phyloP scores from a whole-genome alignment of 2,329 filamentous ascomycete genomes.

The Diaporthe citrichinensis region DNA sequence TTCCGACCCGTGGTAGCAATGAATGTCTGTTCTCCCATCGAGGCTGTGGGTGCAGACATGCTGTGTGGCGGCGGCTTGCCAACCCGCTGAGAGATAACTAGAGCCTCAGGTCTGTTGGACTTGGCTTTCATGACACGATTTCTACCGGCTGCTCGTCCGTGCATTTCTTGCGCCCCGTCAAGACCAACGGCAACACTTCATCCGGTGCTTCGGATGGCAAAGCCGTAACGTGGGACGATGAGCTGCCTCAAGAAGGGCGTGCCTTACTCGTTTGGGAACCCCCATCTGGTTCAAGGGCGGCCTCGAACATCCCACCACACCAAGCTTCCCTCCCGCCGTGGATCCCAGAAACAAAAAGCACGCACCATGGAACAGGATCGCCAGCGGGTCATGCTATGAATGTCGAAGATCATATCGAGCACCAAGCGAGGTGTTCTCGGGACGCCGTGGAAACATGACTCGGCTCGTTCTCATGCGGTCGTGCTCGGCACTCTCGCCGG shows the following conservation, averaged over 20 bases:
- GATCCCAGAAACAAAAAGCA: constrained; percentile 29
- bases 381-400: constrained; percentile 23
- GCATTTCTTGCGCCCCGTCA: constrained; percentile 26
- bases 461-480: constrained; percentile 13
- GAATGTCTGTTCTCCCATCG: neutral
- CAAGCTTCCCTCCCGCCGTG: constrained; percentile 18
- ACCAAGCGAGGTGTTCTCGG: neutral
- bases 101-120: constrained; percentile 29
- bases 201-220: constrained; percentile 31
- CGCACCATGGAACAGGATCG: constrained; percentile 12
- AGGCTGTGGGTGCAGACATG: neutral
- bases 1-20: neutral
- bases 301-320: constrained; percentile 26
- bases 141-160: neutral
- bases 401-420: constrained; percentile 13
- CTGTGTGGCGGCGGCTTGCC: constrained; percentile 7
- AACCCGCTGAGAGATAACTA: constrained; percentile 19
- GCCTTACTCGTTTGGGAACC: constrained; percentile 9
- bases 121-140: constrained; percentile 19
- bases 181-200: constrained; percentile 21
- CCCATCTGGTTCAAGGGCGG: constrained; percentile 24
- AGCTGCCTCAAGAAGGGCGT: constrained; percentile 18
- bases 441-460: constrained; percentile 1
- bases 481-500: neutral
- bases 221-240: constrained; percentile 19